These are phyloP conservation scores for Neonectria hederae DNA, from an alignment of 2,329 filamentous ascomycete species.

Conservation along the genomic window DNA sequence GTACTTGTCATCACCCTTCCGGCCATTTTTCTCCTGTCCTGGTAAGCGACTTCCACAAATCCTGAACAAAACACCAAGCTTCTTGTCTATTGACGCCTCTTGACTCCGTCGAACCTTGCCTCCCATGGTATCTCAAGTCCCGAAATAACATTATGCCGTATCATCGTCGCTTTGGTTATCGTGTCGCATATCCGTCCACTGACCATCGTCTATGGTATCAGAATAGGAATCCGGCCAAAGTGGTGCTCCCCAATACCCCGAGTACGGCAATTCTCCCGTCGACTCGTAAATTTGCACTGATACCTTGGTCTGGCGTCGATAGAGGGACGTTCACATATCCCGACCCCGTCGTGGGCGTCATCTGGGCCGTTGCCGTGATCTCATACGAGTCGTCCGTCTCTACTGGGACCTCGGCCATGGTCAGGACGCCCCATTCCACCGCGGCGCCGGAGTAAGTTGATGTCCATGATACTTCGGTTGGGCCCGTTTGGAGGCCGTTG, in stretches of 20 bases:
- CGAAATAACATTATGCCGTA: not conserved
- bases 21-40: not conserved
- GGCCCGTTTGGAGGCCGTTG: constrained; percentile 52
- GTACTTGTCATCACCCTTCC: too few relatives aligned
- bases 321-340: constrained; percentile 29
- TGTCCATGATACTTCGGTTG: constrained; percentile 56
- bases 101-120: not conserved
- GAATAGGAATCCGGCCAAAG: constrained; percentile 18
- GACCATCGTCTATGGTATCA: not conserved
- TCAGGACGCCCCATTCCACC: constrained; percentile 57
- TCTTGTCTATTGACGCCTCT: not conserved
- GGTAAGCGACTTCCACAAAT: too few relatives aligned
- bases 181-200: not conserved
- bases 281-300: not conserved
- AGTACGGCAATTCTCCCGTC: constrained; percentile 3
- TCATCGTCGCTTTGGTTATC: not conserved
- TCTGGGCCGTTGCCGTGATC: constrained; percentile 33
- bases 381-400: constrained; percentile 42
- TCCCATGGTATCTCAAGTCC: not conserved
- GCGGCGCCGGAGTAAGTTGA: constrained; percentile 54
- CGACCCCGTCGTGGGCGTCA: constrained; percentile 28
- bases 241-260: constrained; percentile 8
- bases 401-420: constrained; percentile 51
- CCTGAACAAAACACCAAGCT: not conserved
- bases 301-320: constrained; percentile 25